Percentiles rank a stretch among this genome's conserved stretches.
Conservation (phyloP, 1,284 basidiomycete genomes). For the Ceratobasidium sp. region DNA sequence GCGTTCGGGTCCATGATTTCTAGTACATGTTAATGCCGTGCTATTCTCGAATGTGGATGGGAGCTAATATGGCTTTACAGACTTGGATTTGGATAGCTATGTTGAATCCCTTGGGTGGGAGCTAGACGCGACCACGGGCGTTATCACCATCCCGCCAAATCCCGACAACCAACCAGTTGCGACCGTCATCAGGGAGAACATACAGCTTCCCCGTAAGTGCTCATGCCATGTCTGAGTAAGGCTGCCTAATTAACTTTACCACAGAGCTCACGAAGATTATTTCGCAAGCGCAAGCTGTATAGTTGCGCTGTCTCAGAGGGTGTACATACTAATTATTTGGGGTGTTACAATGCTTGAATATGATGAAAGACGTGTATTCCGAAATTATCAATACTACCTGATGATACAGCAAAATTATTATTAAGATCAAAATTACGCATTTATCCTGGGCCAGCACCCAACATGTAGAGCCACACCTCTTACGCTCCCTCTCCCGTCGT, state of each 20-base stretch:
- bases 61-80: conserved; percentile 54
- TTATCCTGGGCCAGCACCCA: too few relatives aligned
- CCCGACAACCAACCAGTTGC: conserved; percentile 96
- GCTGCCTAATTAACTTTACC: conserved; percentile 29
- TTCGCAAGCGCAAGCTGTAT: conserved; percentile 59
- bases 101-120: conserved; percentile 77
- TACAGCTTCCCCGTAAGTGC: conserved; percentile 82
- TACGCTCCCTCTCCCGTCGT: conserved; percentile 16
- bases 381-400: background rate
- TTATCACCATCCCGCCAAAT: conserved; percentile 78
- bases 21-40: conserved; percentile 49
- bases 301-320: background rate
- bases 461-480: too few relatives aligned
- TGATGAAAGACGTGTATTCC: background rate
- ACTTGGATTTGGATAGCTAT: conserved; percentile 67
- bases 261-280: conserved; percentile 85
- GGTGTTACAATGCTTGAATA: conserved; percentile 15
- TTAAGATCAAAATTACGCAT: too few relatives aligned
- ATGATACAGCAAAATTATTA: too few relatives aligned
- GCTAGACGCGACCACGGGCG: conserved; percentile 63
- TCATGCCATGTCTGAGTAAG: too few relatives aligned
- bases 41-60: conserved; percentile 44
- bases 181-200: conserved; percentile 88
- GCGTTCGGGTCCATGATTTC: background rate
- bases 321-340: conserved; percentile 7